A percentile compares a stretch with the other conserved stretches of the same genome.
These are phyloP conservation scores for Myriangium duriaei DNA, from an alignment of 2,329 filamentous ascomycete genomes.

Conservation along the genomic window DNA sequence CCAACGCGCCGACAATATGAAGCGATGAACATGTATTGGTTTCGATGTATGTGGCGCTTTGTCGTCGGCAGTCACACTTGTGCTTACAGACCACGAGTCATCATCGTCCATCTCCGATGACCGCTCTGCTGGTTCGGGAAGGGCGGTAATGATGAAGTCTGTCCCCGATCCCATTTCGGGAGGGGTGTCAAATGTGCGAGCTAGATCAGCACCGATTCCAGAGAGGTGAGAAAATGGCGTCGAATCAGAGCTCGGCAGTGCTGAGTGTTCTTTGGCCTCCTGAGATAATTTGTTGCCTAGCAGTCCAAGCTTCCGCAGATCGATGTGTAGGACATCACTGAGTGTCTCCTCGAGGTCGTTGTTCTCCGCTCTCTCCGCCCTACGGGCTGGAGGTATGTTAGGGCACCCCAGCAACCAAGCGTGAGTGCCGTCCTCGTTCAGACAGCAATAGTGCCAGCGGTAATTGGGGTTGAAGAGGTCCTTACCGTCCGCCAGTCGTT, in stretches of 20 bases:
- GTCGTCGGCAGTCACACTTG: slow-evolving; percentile 21
- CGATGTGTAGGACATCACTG: slow-evolving; percentile 87
- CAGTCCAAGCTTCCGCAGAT: slow-evolving; percentile 81
- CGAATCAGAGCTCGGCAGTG: slow-evolving; percentile 41
- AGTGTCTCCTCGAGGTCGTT: slow-evolving; percentile 79
- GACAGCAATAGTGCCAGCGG: slow-evolving; percentile 95
- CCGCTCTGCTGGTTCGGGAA: slow-evolving; percentile 45
- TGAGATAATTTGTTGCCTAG: slow-evolving; percentile 57
- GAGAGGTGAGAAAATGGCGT: slow-evolving; percentile 38
- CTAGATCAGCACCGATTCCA: slow-evolving; percentile 73
- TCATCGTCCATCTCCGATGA: slow-evolving; percentile 23
- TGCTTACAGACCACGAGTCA: slow-evolving; percentile 23
- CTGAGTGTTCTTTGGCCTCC: slow-evolving; percentile 28
- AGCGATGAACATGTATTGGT: slow-evolving; percentile 87
- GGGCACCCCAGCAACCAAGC: slow-evolving; percentile 94
- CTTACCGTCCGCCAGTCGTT: slow-evolving; percentile 83
- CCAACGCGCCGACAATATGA: slow-evolving; percentile 91
- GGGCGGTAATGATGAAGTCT: slow-evolving; percentile 83
- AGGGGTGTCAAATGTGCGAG: slow-evolving; percentile 72
- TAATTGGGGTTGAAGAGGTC: slow-evolving; percentile 90
- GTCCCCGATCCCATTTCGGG: slow-evolving; percentile 76
- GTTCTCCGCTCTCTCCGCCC: slow-evolving; percentile 49
- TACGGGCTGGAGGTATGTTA: slow-evolving; percentile 48
- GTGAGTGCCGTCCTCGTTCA: slow-evolving; percentile 89
- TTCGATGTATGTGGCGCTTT: slow-evolving; percentile 52